phyloP scores from a whole-genome alignment of 805 yeast genomes.

The Lachancea waltii region DNA sequence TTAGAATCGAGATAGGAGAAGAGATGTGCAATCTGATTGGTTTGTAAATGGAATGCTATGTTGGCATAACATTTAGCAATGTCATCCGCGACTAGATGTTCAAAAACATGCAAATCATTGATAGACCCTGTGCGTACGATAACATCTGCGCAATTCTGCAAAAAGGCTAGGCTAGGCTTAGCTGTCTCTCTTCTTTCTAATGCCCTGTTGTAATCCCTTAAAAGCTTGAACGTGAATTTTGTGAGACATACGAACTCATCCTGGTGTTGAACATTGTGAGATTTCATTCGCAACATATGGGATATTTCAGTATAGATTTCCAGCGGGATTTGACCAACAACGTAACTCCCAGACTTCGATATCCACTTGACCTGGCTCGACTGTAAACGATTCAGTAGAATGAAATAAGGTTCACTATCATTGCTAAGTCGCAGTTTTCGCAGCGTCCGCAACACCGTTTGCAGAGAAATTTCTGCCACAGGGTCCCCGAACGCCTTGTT shows the following conservation, averaged over 20 bases:
- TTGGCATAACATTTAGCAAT: slow-evolving; percentile 10
- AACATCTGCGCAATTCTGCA: slow-evolving; percentile 6
- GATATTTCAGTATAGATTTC: slow-evolving; percentile 26
- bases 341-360: slow-evolving; percentile 9
- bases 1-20: slow-evolving; percentile 9
- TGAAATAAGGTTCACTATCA: slow-evolving; percentile 16
- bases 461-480: slow-evolving; percentile 8
- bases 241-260: slow-evolving; percentile 15
- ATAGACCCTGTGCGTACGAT: slow-evolving; percentile 18
- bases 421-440: slow-evolving; percentile 19
- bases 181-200: neutral
- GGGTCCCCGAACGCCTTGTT: too few relatives aligned
- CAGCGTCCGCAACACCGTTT: slow-evolving; percentile 19
- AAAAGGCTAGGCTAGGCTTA: slow-evolving; percentile 2
- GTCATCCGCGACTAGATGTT: slow-evolving; percentile 4
- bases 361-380: slow-evolving; percentile 22
- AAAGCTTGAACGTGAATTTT: slow-evolving; percentile 17
- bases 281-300: slow-evolving; percentile 16
- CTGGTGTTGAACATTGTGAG: neutral
- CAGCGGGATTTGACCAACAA: slow-evolving; percentile 13
- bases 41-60: slow-evolving; percentile 19
- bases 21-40: slow-evolving; percentile 18
- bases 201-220: slow-evolving; percentile 11
- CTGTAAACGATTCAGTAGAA: slow-evolving; percentile 19
- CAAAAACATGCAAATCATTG: slow-evolving; percentile 6